These are phyloP conservation scores for Leucogyrophana mollusca DNA, from an alignment of 768 basidiomycete genomes.

Conservation along the genomic window DNA sequence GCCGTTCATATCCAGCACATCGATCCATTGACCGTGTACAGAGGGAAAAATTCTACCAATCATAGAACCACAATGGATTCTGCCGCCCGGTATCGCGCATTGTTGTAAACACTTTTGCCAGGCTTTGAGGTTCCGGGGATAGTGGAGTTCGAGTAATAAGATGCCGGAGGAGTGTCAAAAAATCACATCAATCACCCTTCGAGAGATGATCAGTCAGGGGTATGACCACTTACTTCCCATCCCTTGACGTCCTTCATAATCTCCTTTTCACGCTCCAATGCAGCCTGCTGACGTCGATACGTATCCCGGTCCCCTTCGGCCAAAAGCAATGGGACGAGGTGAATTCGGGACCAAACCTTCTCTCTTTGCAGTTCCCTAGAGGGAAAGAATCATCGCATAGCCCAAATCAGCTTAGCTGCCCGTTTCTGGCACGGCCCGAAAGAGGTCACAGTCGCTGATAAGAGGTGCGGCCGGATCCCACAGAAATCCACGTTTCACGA, in stretches of 20 bases:
- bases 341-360: conserved; percentile 92
- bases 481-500: conserved; percentile 64
- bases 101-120: conserved; percentile 86
- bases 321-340: conserved; percentile 87
- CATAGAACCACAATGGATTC: conserved; percentile 62
- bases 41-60: conserved; percentile 15
- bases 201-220: conserved; percentile 23
- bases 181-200: conserved; percentile 19
- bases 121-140: conserved; percentile 43
- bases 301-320: conserved; percentile 93
- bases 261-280: conserved; percentile 72
- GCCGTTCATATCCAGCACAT: conserved; percentile 1
- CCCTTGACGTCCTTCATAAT: conserved; percentile 94
- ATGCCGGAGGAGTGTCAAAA: conserved; percentile 17
- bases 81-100: conserved; percentile 62
- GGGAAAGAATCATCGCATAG: conserved; percentile 28
- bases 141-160: conserved; percentile 13
- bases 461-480: conserved; percentile 43
- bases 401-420: conserved; percentile 43
- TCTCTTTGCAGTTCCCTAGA: conserved; percentile 90
- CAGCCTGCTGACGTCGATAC: conserved; percentile 80
- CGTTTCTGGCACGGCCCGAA: conserved; percentile 44
- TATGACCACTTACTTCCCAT: conserved; percentile 78
- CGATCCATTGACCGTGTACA: conserved; percentile 3
- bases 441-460: conserved; percentile 39